Evolutionary conservation across 1,284 basidiomycete species (phyloP).

Genomic region (Peniophora sp.): DNA sequence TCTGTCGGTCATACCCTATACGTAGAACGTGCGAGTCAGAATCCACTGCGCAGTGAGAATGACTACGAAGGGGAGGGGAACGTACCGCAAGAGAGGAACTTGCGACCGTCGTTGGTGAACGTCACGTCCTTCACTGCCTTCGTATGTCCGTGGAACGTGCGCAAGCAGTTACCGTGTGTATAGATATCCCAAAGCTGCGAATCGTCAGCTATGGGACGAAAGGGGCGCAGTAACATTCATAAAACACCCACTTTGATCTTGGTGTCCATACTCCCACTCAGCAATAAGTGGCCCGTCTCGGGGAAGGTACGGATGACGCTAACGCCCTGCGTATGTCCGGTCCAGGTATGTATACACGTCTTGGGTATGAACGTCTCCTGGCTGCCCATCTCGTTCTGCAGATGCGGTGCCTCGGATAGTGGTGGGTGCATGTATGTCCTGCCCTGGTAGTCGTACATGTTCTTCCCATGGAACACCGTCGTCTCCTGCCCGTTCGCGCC

Average conservation of each 20-base stretch:
- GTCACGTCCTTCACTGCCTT: conserved; percentile 95
- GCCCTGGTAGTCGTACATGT: conserved; percentile 95
- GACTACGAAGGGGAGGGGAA: too few relatives aligned
- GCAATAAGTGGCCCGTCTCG: conserved; percentile 83
- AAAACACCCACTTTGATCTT: conserved; percentile 80
- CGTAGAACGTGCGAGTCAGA: too few relatives aligned
- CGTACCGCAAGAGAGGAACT: conserved; percentile 80
- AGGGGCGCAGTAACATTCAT: too few relatives aligned
- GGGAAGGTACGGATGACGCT: conserved; percentile 93
- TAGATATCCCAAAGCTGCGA: conserved; percentile 95
- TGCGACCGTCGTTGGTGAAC: conserved; percentile 88
- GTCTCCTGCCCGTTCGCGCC: conserved; percentile 82
- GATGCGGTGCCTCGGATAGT: conserved; percentile 68
- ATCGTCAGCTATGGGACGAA: neutral
- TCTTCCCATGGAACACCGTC: conserved; percentile 95
- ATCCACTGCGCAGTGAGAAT: too few relatives aligned
- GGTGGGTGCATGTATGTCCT: conserved; percentile 98
- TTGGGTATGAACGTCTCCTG: conserved; percentile 95
- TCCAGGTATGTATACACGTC: conserved; percentile 94
- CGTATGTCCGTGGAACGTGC: conserved; percentile 95
- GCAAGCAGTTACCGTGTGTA: conserved; percentile 90
- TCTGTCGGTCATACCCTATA: conserved; percentile 79
- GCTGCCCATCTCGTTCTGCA: conserved; percentile 74
- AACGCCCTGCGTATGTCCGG: conserved; percentile 95
- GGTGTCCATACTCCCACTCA: conserved; percentile 96